Evolutionary conservation across 768 basidiomycete species (phyloP).

Genomic region (Crassisporium funariophilum): DNA sequence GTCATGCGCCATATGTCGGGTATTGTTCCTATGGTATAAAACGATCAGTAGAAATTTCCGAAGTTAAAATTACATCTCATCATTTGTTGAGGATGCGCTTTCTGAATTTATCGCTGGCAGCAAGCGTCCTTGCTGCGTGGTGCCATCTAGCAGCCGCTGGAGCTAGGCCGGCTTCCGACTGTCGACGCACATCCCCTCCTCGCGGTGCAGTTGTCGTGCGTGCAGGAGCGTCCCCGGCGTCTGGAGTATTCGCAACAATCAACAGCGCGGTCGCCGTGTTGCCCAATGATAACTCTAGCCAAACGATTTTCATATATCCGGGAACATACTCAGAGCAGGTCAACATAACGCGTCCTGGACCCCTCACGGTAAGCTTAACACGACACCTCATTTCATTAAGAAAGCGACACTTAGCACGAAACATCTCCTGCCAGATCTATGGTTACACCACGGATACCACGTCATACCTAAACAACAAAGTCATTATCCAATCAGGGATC

Average conservation of each 20-base stretch:
- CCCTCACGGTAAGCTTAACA: conserved; percentile 34
- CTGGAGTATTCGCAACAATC: conserved; percentile 42
- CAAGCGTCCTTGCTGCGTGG: no score
- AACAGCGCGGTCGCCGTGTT: conserved; percentile 39
- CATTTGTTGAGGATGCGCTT: no score
- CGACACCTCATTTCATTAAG: neutral
- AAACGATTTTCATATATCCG: conserved; percentile 48
- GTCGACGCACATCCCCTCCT: conserved; percentile 42
- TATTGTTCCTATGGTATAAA: no score
- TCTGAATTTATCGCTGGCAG: no score
- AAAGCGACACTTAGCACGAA: neutral
- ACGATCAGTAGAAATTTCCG: no score
- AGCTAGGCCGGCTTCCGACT: no score
- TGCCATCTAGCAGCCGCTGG: no score
- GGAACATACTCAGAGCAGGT: conserved; percentile 48
- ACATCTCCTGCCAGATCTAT: conserved; percentile 33
- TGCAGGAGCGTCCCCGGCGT: conserved; percentile 30
- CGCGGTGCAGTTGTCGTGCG: conserved; percentile 42
- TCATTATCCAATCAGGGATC: conserved; percentile 28
- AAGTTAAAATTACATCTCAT: no score
- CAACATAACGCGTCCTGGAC: conserved; percentile 41
- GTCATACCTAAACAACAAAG: conserved; percentile 30
- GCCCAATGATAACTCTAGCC: conserved; percentile 37
- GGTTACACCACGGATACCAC: conserved; percentile 35
- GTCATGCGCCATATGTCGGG: no score